Evolutionary conservation across 768 basidiomycete species (phyloP).

Genomic region (Peribolospora baueri): DNA sequence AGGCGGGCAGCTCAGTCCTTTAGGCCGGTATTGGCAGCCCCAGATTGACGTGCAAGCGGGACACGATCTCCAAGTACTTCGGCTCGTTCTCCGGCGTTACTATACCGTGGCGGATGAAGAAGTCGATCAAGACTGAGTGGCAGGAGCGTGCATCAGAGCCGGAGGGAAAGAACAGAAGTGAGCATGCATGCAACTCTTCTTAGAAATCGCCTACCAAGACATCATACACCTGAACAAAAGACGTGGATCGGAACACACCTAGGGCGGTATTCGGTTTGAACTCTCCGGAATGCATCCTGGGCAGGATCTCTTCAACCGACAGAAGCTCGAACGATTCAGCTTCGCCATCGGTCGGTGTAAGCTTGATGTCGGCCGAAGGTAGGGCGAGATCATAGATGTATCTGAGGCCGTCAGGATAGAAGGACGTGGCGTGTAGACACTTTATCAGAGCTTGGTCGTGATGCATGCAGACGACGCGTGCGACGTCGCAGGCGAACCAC

Average conservation of each 20-base stretch:
- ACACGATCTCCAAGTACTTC: constrained; percentile 49
- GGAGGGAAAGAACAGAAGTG: too few species aligned
- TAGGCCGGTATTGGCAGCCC: too few species aligned
- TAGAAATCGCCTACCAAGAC: too few species aligned
- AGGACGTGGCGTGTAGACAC: constrained; percentile 23
- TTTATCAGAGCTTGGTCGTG: constrained; percentile 44
- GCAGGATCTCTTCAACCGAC: constrained; percentile 34
- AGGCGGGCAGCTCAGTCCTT: too few species aligned
- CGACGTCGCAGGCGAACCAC: neutral
- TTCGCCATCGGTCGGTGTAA: constrained; percentile 54
- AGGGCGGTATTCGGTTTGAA: constrained; percentile 89
- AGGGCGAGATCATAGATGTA: constrained; percentile 64
- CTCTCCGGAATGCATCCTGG: constrained; percentile 37
- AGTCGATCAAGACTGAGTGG: constrained; percentile 51
- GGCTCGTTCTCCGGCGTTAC: constrained; percentile 74
- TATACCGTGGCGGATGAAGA: constrained; percentile 62
- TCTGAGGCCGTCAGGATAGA: constrained; percentile 22
- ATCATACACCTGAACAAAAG: too few species aligned
- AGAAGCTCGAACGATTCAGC: constrained; percentile 82
- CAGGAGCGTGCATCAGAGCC: neutral
- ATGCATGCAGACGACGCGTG: neutral
- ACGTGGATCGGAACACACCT: constrained; percentile 23
- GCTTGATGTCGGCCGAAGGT: constrained; percentile 22
- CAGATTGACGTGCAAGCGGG: constrained; percentile 33
- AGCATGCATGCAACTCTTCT: too few species aligned